Percentiles rank a stretch among this genome's conserved stretches.
These are phyloP conservation scores for Xylaria telfairii DNA, from an alignment of 495 filamentous ascomycete species.

Conservation along the genomic window DNA sequence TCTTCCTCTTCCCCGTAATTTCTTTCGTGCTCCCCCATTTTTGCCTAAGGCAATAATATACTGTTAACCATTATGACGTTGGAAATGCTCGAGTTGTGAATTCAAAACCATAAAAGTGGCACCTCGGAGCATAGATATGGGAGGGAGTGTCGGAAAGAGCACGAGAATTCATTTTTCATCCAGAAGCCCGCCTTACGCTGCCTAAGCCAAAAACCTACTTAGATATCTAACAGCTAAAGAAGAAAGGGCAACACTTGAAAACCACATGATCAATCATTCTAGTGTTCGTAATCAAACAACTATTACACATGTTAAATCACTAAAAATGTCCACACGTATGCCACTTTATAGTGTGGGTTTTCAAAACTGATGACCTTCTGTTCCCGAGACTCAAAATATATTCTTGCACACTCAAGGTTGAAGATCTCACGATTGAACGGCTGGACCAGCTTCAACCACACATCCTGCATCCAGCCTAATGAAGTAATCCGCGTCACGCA, in stretches of 20 bases:
- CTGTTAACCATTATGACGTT: too few relatives aligned
- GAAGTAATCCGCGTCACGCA: conserved; percentile 76
- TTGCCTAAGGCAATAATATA: too few relatives aligned
- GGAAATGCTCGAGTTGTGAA: too few relatives aligned
- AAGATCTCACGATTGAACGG: conserved; percentile 3
- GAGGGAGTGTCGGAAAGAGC: too few relatives aligned
- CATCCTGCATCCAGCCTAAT: conserved; percentile 72
- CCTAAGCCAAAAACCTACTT: not conserved
- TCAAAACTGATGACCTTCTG: too few relatives aligned
- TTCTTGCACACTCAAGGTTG: not conserved
- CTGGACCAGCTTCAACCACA: conserved; percentile 44
- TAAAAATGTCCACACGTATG: not conserved
- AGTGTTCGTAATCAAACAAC: not conserved
- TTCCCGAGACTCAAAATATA: not conserved
- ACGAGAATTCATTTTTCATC: not conserved
- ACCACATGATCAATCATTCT: conserved; percentile 34
- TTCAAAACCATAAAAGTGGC: too few relatives aligned
- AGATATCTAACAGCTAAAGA: not conserved
- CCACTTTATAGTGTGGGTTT: too few relatives aligned
- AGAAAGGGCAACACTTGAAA: not conserved
- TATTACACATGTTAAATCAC: not conserved
- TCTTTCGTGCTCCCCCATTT: too few relatives aligned
- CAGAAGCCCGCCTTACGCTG: not conserved
- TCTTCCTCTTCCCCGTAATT: too few relatives aligned
- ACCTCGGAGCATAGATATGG: too few relatives aligned